Percentiles rank a stretch among this genome's conserved stretches.
phyloP scores from a whole-genome alignment of 495 filamentous ascomycete species.

The Saxophila tyrrhenica region DNA sequence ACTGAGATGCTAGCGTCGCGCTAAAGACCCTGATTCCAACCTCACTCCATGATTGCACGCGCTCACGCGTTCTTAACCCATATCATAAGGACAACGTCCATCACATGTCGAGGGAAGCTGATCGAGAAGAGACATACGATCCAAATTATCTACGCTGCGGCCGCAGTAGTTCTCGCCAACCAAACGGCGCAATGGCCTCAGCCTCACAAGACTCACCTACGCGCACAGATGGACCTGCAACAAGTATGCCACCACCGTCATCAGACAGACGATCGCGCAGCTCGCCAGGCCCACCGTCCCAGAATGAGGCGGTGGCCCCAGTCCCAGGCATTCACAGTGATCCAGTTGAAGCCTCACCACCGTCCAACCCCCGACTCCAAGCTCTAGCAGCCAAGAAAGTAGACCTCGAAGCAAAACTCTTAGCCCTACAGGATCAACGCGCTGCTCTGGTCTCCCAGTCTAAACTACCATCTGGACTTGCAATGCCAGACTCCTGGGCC shows the following conservation, averaged over 20 bases:
- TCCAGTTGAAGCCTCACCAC: background rate
- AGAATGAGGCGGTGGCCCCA: background rate
- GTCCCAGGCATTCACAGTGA: background rate
- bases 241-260: background rate
- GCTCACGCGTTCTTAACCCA: too few relatives aligned
- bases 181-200: conserved; percentile 9
- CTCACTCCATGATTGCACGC: too few relatives aligned
- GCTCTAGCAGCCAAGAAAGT: conserved; percentile 9
- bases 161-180: conserved; percentile 1
- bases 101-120: too few relatives aligned
- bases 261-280: background rate
- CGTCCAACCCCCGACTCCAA: background rate
- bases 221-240: background rate
- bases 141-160: too few relatives aligned
- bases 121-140: too few relatives aligned
- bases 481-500: conserved; percentile 16
- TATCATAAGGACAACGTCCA: too few relatives aligned
- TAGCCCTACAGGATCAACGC: conserved; percentile 8
- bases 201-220: background rate
- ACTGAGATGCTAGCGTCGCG: too few relatives aligned
- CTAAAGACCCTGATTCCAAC: too few relatives aligned
- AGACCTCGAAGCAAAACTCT: conserved; percentile 4
- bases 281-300: background rate
- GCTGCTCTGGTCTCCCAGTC: conserved; percentile 6
- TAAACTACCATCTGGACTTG: conserved; percentile 3